Conservation (phyloP, 345 rosid species). For the Citrus reticulata region DNA sequence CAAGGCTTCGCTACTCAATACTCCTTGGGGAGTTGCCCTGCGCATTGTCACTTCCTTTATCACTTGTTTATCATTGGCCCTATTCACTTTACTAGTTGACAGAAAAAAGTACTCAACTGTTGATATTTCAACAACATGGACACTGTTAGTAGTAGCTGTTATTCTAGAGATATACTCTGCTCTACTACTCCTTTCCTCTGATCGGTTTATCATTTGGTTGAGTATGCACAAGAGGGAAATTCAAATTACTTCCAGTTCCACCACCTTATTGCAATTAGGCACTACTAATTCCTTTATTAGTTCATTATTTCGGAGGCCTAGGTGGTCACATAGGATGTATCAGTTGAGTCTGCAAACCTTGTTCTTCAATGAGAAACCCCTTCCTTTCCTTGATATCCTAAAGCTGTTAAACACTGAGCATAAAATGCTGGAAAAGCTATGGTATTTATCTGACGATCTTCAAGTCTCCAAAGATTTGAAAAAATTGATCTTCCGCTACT, state of each 20-base stretch:
- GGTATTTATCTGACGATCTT: too few species aligned
- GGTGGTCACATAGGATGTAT: background rate
- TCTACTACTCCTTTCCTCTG: background rate
- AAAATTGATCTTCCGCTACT: background rate
- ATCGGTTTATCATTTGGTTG: constrained; percentile 3
- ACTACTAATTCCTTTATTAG: too few species aligned
- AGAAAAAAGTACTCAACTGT: background rate
- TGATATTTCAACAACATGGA: constrained; percentile 31
- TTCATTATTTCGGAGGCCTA: background rate
- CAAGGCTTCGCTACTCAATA: constrained; percentile 22
- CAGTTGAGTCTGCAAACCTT: background rate
- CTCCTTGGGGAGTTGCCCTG: constrained; percentile 9
- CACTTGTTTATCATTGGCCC: background rate
- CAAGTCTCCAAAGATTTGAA: background rate
- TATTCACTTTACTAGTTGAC: constrained; percentile 10
- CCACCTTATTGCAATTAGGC: too few species aligned
- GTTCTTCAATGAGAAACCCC: background rate
- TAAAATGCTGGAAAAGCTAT: background rate
- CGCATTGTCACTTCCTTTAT: constrained; percentile 8
- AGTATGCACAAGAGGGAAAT: background rate
- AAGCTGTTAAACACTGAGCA: background rate
- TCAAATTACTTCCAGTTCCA: too few species aligned
- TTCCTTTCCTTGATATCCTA: background rate
- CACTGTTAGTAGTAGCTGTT: constrained; percentile 31
- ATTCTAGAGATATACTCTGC: constrained; percentile 23